These are phyloP conservation scores for Cerioporus squamosus DNA, from an alignment of 1,284 basidiomycete genomes.

Conservation along the genomic window DNA sequence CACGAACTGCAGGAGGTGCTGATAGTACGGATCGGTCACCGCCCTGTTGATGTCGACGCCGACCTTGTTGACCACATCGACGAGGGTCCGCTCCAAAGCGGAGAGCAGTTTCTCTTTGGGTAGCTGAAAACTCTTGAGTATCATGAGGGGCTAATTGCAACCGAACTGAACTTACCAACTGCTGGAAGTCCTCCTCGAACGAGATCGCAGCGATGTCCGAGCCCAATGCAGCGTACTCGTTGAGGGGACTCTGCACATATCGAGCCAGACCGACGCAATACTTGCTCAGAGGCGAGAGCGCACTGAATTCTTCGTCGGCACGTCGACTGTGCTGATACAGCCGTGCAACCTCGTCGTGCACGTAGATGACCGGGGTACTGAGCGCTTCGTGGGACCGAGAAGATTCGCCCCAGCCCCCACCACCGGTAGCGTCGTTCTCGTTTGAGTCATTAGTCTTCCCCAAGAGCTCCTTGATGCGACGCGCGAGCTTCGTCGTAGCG, in stretches of 20 bases:
- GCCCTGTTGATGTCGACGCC: conserved; percentile 97
- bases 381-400: conserved; percentile 46
- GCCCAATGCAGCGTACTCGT: conserved; percentile 90
- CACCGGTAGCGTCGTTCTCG: conserved; percentile 19
- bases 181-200: conserved; percentile 86
- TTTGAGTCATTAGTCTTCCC: conserved; percentile 22
- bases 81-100: conserved; percentile 86
- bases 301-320: conserved; percentile 85
- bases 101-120: conserved; percentile 84
- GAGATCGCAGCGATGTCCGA: conserved; percentile 81
- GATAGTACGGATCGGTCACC: conserved; percentile 86
- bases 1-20: conserved; percentile 87
- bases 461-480: conserved; percentile 59
- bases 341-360: conserved; percentile 91
- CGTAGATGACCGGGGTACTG: conserved; percentile 80
- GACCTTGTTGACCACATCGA: conserved; percentile 89
- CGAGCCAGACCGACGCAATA: conserved; percentile 96
- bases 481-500: conserved; percentile 76
- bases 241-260: conserved; percentile 93
- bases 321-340: conserved; percentile 93
- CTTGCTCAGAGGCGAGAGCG: conserved; percentile 81
- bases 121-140: conserved; percentile 52
- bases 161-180: conserved; percentile 65
- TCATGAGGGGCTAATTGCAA: background rate
- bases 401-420: conserved; percentile 1